A percentile compares a stretch with the other conserved stretches of the same genome.
phyloP scores from a whole-genome alignment of 768 basidiomycete species.

The Mycena alexandri region DNA sequence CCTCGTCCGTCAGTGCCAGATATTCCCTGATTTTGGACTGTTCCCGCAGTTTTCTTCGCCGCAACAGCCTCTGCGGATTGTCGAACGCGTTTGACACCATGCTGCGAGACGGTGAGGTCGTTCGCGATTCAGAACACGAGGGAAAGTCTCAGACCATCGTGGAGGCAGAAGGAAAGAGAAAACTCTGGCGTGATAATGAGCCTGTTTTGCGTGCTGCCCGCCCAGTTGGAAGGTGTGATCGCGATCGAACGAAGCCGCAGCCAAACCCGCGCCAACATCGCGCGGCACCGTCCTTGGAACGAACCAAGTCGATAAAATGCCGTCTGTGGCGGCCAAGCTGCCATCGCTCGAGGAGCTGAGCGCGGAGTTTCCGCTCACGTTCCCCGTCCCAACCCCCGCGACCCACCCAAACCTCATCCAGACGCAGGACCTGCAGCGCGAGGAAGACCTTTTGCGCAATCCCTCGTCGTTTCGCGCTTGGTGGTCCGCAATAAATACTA shows the following conservation, averaged over 20 bases:
- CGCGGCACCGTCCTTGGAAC: background rate
- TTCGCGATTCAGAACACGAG: constrained; percentile 2
- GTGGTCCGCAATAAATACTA: constrained; percentile 87
- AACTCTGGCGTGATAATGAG: constrained; percentile 12
- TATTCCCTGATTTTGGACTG: constrained; percentile 83
- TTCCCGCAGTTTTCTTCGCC: constrained; percentile 78
- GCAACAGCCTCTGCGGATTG: constrained; percentile 72
- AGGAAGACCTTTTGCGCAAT: constrained; percentile 95
- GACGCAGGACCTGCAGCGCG: constrained; percentile 83
- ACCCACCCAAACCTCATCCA: constrained; percentile 84
- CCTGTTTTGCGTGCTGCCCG: background rate
- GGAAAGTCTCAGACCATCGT: constrained; percentile 41
- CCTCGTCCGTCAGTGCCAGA: constrained; percentile 70
- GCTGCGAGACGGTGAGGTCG: constrained; percentile 56
- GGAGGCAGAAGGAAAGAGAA: constrained; percentile 4
- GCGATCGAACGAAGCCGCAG: background rate
- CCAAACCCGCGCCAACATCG: constrained; percentile 7
- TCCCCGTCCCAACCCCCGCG: constrained; percentile 84
- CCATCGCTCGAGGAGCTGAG: constrained; percentile 64
- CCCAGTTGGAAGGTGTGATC: background rate
- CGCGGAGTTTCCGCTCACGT: constrained; percentile 83
- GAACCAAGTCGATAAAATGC: constrained; percentile 56
- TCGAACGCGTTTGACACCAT: constrained; percentile 74
- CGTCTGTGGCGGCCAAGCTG: constrained; percentile 65
- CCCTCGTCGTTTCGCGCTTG: constrained; percentile 92